Conservation (phyloP, 2,329 filamentous ascomycete species). For the Dactylellina leptospora region DNA sequence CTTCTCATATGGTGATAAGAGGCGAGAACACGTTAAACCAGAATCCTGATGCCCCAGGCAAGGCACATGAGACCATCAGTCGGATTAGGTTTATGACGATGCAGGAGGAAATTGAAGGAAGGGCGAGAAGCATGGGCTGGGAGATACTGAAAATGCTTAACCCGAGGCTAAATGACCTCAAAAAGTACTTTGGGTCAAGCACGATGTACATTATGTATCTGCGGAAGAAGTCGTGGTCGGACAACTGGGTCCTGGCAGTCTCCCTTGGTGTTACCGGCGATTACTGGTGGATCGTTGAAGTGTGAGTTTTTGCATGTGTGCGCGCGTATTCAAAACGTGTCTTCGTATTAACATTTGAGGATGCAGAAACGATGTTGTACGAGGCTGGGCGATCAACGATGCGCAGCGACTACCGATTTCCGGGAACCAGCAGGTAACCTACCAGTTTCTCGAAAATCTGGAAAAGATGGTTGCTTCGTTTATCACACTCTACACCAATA, state of each 20-base stretch:
- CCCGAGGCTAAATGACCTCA: conserved; percentile 67
- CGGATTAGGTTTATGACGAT: conserved; percentile 70
- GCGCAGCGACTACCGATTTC: conserved; percentile 51
- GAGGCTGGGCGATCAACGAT: conserved; percentile 58
- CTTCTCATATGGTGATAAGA: conserved; percentile 66
- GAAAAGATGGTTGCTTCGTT: conserved; percentile 60
- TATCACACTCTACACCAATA: conserved; percentile 60
- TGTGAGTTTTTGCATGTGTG: conserved; percentile 62
- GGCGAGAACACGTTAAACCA: conserved; percentile 74
- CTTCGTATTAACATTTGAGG: conserved; percentile 11
- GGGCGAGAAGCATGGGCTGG: conserved; percentile 74
- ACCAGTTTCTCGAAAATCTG: conserved; percentile 59
- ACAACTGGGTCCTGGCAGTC: conserved; percentile 76
- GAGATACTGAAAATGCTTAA: conserved; percentile 63
- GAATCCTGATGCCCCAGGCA: conserved; percentile 67
- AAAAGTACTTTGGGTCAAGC: conserved; percentile 70
- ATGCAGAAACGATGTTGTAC: conserved; percentile 46
- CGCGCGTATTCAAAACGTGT: too few relatives aligned
- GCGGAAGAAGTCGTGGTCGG: conserved; percentile 74
- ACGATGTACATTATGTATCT: conserved; percentile 74
- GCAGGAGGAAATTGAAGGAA: conserved; percentile 70
- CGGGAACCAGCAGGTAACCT: conserved; percentile 51
- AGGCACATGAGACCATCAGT: conserved; percentile 69
- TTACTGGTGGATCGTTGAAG: conserved; percentile 78
- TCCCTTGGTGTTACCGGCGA: conserved; percentile 77